Conservation (phyloP, 257 asterid genomes). For the Jacaranda mimosifolia region DNA sequence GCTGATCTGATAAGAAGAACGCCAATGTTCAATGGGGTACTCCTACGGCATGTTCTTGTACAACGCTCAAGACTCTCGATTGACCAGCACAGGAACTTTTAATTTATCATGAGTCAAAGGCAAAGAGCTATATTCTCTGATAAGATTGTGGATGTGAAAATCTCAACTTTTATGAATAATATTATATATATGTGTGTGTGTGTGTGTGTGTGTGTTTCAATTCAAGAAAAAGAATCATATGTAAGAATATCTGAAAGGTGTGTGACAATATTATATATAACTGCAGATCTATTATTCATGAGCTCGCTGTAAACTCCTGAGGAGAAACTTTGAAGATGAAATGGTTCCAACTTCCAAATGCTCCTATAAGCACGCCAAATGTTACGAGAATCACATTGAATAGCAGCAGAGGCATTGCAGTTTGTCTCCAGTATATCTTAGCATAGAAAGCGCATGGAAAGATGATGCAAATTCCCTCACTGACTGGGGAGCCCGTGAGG, state of each 20-base stretch:
- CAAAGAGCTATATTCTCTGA: too few relatives aligned
- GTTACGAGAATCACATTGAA: conserved; percentile 51
- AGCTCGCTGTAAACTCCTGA: conserved; percentile 44
- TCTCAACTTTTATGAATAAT: too few relatives aligned
- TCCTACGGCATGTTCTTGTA: too few relatives aligned
- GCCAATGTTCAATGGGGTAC: too few relatives aligned
- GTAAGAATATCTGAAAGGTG: background rate
- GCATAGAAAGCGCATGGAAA: conserved; percentile 67
- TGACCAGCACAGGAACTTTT: too few relatives aligned
- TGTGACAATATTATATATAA: background rate
- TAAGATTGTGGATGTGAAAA: too few relatives aligned
- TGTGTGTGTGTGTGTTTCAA: too few relatives aligned
- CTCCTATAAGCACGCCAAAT: conserved; percentile 59
- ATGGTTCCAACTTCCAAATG: conserved; percentile 65
- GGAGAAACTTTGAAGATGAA: conserved; percentile 67
- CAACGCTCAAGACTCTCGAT: too few relatives aligned
- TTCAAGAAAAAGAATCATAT: conserved; percentile 2
- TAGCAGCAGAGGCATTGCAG: conserved; percentile 43
- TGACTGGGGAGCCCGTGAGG: conserved; percentile 78
- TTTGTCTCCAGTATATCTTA: conserved; percentile 63
- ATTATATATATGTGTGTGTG: too few relatives aligned
- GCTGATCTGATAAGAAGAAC: too few relatives aligned
- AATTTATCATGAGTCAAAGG: too few relatives aligned
- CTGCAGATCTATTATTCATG: conserved; percentile 33
- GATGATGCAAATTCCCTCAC: conserved; percentile 65